These are phyloP conservation scores for Trichoderma harzianum DNA, from an alignment of 2,329 filamentous ascomycete genomes.

Conservation along the genomic window DNA sequence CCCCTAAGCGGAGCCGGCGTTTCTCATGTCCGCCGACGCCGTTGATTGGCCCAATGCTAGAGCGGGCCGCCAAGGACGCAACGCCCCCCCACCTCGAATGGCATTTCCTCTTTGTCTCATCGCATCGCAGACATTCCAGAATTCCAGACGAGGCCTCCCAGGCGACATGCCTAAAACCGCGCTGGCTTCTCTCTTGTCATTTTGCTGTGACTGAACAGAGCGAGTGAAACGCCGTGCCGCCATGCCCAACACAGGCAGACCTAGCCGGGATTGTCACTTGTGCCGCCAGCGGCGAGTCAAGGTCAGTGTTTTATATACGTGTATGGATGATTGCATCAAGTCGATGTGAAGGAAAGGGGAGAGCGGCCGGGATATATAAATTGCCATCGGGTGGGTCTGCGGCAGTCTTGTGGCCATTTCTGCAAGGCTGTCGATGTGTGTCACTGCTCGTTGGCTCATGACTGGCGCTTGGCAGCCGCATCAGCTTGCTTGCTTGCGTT, in stretches of 20 bases:
- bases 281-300: constrained; percentile 41
- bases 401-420: background rate
- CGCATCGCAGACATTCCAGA: background rate
- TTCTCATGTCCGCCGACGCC: background rate
- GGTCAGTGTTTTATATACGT: constrained; percentile 29
- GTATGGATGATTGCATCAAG: background rate
- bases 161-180: constrained; percentile 12
- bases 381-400: background rate
- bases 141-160: constrained; percentile 11
- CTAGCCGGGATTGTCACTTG: constrained; percentile 41
- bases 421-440: background rate
- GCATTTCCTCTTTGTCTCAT: constrained; percentile 9
- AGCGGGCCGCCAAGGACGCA: background rate
- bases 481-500: background rate
- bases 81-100: constrained; percentile 12
- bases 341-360: background rate
- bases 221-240: background rate
- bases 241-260: constrained; percentile 42
- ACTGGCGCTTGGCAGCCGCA: background rate
- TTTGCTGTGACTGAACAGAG: background rate
- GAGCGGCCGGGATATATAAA: background rate
- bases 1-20: background rate
- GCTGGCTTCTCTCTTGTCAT: background rate
- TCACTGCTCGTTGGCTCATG: background rate
- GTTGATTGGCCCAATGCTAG: background rate